Evolutionary conservation across 169 alveolate genomes (phyloP).

Genomic region (Condylostoma magnum): DNA sequence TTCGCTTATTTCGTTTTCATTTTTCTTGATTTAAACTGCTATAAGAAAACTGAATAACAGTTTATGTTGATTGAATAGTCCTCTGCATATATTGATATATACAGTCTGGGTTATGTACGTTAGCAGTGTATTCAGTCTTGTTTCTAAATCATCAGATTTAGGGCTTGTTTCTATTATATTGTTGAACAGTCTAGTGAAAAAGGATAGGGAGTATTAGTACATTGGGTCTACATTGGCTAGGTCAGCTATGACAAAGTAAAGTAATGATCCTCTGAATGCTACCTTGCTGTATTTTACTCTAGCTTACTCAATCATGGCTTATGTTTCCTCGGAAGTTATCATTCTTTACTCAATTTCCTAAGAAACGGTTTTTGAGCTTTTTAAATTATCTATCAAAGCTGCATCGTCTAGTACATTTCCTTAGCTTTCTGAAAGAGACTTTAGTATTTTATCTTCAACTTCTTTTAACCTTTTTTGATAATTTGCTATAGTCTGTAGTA

Average conservation of each 20-base stretch:
- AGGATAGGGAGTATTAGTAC: constrained; percentile 90
- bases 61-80: constrained; percentile 88
- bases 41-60: constrained; percentile 84
- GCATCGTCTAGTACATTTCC: constrained; percentile 79
- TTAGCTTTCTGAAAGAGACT: constrained; percentile 79
- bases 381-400: constrained; percentile 77
- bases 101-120: constrained; percentile 73
- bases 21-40: constrained; percentile 70
- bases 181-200: constrained; percentile 81
- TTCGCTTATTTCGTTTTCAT: constrained; percentile 63
- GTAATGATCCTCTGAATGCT: constrained; percentile 83
- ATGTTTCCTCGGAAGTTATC: constrained; percentile 77
- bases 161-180: constrained; percentile 70
- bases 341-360: constrained; percentile 73
- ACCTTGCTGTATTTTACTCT: constrained; percentile 76
- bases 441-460: constrained; percentile 87
- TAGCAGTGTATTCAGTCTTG: constrained; percentile 66
- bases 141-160: constrained; percentile 50
- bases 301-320: constrained; percentile 73
- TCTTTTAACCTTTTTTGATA: constrained; percentile 82
- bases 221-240: constrained; percentile 86
- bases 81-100: constrained; percentile 83
- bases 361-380: constrained; percentile 73
- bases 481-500: constrained; percentile 83
- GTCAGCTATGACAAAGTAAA: constrained; percentile 81